A percentile compares a stretch with the other conserved stretches of the same genome.
Conservation (phyloP, 345 rosid species). For the Bruguiera parviflora region DNA sequence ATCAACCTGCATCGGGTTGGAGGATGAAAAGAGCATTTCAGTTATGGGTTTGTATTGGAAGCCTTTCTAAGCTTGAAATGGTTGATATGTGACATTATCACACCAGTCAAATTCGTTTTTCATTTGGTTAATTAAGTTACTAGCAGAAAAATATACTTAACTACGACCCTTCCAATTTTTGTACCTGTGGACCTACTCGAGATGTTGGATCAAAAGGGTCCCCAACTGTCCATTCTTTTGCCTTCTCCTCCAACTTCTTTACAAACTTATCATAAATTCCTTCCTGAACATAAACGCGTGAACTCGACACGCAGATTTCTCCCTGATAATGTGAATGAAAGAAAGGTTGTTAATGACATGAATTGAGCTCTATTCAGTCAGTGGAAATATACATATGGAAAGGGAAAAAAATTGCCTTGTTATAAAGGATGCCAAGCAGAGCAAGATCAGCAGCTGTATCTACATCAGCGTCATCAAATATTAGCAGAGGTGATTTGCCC, state of each 20-base stretch:
- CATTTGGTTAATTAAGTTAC: too few species aligned
- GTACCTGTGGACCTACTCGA: conserved; percentile 76
- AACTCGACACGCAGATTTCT: conserved; percentile 72
- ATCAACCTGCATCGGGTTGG: conserved; percentile 39
- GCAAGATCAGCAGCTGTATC: conserved; percentile 59
- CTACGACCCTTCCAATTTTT: background rate
- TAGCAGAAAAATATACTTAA: too few species aligned
- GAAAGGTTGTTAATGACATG: background rate
- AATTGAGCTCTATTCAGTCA: background rate
- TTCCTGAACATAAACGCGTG: conserved; percentile 83
- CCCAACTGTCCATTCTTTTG: conserved; percentile 55
- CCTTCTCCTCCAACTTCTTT: conserved; percentile 52
- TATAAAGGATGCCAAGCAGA: conserved; percentile 40
- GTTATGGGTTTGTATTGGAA: background rate
- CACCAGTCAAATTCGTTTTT: too few species aligned
- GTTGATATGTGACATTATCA: too few species aligned
- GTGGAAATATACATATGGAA: background rate
- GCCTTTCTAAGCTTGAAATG: too few species aligned
- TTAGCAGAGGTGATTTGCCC: conserved; percentile 77
- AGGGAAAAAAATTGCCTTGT: conserved; percentile 42
- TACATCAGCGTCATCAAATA: conserved; percentile 76
- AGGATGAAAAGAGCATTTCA: background rate
- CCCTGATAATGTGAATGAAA: conserved; percentile 41
- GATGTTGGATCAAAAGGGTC: conserved; percentile 63
- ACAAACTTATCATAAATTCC: conserved; percentile 60